Evolutionary conservation across 352 stramenopile genomes (phyloP), one percentile per base, ranked within the genome.

Genomic region (Globisporangium solare): DNA sequence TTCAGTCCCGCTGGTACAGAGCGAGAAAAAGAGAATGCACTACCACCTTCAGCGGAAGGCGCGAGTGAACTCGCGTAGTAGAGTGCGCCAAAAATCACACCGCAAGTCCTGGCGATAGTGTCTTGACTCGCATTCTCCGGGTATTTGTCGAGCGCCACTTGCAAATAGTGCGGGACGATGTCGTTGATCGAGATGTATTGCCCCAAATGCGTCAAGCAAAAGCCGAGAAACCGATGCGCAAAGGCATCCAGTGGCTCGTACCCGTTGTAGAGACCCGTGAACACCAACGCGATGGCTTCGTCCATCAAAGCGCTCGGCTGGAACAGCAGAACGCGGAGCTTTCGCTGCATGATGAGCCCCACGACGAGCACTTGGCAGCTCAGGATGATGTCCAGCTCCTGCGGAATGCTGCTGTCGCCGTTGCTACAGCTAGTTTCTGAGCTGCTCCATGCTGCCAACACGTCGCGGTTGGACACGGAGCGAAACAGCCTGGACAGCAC

Each of bases 221-320:
- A 71, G 12, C 62, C 58, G 11, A 88, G 43, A 20, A 86, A 88
- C 7, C 59, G 66, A 27, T 88, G 69, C 2, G 68, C 54, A 52
- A 88, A 88, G 2, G 63, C 54, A 53, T 83, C 65, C 7, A 77
- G 63, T 6, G 78, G 75, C 50, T 79, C 70, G 37, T 77, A 83
- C 11, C 69, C 66, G 50, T 78, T 79, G 64, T 73, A 83, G 1
- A 88, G 46, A 0, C 68, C 71, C 8, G 48, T 67, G 56, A 86
- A 88, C 18, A 82, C 63, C 7, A 85, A 57, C 8, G 71, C 65
- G 18, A 88, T 56, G 0, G 55, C 70, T 22, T 86, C 67, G 40
- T 85, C 64, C 10, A 74, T 52, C 17, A 83, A 47, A 4, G 60
- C 14, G 11, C 58, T 20, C 17, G 66, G 71, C 58, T 76, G 68